Conservation (phyloP, 75 land plant species). For the Sequoia sempervirens region DNA sequence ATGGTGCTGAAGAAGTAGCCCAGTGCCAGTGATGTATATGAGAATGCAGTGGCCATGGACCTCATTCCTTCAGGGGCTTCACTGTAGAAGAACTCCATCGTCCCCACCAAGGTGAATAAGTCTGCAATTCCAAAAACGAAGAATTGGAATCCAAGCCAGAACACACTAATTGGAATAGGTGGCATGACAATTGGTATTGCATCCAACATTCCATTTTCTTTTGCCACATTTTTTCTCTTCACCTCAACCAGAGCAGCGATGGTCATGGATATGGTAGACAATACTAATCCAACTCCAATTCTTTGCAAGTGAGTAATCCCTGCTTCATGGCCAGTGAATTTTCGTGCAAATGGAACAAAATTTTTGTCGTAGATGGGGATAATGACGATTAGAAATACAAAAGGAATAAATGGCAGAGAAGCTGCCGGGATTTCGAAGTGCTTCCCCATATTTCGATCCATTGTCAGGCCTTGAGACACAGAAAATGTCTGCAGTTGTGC, state of each 20-base stretch:
- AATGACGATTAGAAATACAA: slow-evolving; percentile 24
- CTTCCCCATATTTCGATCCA: not conserved
- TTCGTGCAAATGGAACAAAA: slow-evolving; percentile 52
- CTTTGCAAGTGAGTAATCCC: slow-evolving; percentile 29
- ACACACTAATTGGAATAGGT: too few relatives aligned
- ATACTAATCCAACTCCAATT: too few relatives aligned
- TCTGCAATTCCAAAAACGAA: not conserved
- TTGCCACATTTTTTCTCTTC: too few relatives aligned
- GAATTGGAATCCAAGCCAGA: too few relatives aligned
- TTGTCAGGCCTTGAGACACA: too few relatives aligned
- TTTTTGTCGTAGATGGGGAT: slow-evolving; percentile 57
- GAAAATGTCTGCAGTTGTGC: too few relatives aligned
- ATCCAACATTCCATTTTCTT: too few relatives aligned
- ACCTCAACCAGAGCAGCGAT: too few relatives aligned
- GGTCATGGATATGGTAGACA: too few relatives aligned
- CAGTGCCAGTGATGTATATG: slow-evolving; percentile 15
- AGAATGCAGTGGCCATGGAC: slow-evolving; percentile 29
- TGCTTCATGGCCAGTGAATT: slow-evolving; percentile 33
- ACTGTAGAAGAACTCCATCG: slow-evolving; percentile 37
- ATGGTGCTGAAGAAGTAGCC: slow-evolving; percentile 29
- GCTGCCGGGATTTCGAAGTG: not conserved
- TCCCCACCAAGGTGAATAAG: slow-evolving; percentile 35
- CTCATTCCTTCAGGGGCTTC: slow-evolving; percentile 39
- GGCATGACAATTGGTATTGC: too few relatives aligned
- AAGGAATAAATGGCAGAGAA: slow-evolving; percentile 21